These are phyloP conservation scores for Alternaria gansuensis DNA, from an alignment of 2,329 filamentous ascomycete genomes.

Conservation along the genomic window DNA sequence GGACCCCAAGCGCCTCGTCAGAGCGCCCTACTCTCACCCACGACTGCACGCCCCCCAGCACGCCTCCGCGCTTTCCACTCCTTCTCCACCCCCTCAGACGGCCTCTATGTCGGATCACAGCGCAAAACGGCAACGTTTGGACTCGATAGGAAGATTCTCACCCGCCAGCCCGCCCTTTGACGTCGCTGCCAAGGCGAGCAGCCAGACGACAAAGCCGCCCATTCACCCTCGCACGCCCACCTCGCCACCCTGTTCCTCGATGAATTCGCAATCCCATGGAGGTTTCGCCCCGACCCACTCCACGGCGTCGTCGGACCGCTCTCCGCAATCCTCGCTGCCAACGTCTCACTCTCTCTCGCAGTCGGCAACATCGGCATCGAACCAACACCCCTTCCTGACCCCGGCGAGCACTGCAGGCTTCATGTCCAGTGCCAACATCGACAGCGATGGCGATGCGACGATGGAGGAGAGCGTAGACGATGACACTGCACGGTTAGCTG, in stretches of 20 bases:
- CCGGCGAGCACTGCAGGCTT: conserved; percentile 52
- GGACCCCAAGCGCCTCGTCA: conserved; percentile 40
- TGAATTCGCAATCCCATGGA: conserved; percentile 56
- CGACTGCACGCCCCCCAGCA: conserved; percentile 29
- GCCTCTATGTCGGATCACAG: conserved; percentile 48
- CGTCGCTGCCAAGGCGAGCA: conserved; percentile 50
- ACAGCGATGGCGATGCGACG: conserved; percentile 56
- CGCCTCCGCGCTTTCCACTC: conserved; percentile 23
- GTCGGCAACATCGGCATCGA: conserved; percentile 42
- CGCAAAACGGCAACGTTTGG: conserved; percentile 54
- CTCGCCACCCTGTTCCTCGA: conserved; percentile 59
- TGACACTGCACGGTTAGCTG: conserved; percentile 39
- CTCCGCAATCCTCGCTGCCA: conserved; percentile 56
- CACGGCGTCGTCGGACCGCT: conserved; percentile 43
- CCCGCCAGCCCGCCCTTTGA: conserved; percentile 57
- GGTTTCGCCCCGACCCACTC: conserved; percentile 41
- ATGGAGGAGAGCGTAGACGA: conserved; percentile 52
- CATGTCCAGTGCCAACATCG: conserved; percentile 43
- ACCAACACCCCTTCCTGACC: conserved; percentile 49
- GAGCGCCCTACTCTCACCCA: conserved; percentile 35
- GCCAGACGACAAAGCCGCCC: conserved; percentile 53
- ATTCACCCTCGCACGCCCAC: conserved; percentile 59
- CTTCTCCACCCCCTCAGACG: conserved; percentile 15
- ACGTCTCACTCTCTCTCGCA: conserved; percentile 50
- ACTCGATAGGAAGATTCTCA: conserved; percentile 54